Evolutionary conservation across 2,329 filamentous ascomycete species (phyloP).

Genomic region (Elsinoe arachidis): DNA sequence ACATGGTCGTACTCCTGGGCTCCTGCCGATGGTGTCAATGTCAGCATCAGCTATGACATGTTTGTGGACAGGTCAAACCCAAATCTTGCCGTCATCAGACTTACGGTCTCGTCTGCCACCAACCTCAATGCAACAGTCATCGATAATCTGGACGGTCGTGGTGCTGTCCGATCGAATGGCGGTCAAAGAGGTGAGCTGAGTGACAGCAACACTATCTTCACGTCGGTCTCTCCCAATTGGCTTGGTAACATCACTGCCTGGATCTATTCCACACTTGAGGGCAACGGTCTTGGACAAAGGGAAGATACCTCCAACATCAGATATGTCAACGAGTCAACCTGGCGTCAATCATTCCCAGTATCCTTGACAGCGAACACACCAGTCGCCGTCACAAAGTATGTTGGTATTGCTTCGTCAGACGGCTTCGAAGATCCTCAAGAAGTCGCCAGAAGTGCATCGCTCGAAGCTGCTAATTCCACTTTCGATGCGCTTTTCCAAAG

Average conservation of each 20-base stretch:
- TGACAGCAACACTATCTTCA: slow-evolving; percentile 49
- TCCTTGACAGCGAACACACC: slow-evolving; percentile 45
- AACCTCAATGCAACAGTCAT: slow-evolving; percentile 51
- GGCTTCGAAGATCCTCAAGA: slow-evolving; percentile 52
- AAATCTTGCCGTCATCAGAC: slow-evolving; percentile 52
- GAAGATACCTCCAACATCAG: slow-evolving; percentile 41
- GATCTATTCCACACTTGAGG: slow-evolving; percentile 43
- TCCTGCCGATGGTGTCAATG: slow-evolving; percentile 41
- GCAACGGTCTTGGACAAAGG: slow-evolving; percentile 36
- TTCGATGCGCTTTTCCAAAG: slow-evolving; percentile 47
- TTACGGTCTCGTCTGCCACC: slow-evolving; percentile 48
- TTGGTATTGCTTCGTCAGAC: slow-evolving; percentile 61
- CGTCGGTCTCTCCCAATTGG: slow-evolving; percentile 55
- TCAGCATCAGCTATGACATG: slow-evolving; percentile 56
- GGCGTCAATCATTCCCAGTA: slow-evolving; percentile 53
- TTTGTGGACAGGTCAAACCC: slow-evolving; percentile 56
- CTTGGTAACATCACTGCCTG: slow-evolving; percentile 56
- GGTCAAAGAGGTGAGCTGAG: slow-evolving; percentile 48
- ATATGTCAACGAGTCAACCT: slow-evolving; percentile 52
- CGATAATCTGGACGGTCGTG: slow-evolving; percentile 59
- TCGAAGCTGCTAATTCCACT: slow-evolving; percentile 42
- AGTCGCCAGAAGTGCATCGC: slow-evolving; percentile 48
- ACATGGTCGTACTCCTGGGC: slow-evolving; percentile 60
- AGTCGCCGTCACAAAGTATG: slow-evolving; percentile 54
- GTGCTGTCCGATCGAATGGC: slow-evolving; percentile 56